phyloP scores from a whole-genome alignment of 2,329 filamentous ascomycete genomes.

The Leptographium radiaticola region DNA sequence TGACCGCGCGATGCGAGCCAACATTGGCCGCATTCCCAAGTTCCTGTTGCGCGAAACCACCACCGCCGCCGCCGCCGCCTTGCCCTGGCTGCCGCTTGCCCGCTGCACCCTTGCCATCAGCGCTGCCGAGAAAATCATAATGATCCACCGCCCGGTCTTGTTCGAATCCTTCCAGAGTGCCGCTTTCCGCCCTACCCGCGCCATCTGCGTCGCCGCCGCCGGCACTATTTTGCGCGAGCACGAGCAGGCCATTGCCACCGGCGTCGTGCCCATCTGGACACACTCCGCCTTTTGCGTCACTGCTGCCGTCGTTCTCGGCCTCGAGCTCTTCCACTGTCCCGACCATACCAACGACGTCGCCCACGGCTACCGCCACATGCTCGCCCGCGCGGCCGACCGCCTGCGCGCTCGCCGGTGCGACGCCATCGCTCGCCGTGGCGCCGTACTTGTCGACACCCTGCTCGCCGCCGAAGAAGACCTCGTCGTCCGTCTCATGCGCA shows the following conservation, averaged over 20 bases:
- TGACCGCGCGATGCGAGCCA: constrained; percentile 18
- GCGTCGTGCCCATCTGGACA: constrained; percentile 13
- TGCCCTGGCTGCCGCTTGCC: constrained; percentile 19
- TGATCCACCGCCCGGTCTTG: constrained; percentile 23
- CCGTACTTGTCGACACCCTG: constrained; percentile 10
- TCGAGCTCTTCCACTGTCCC: constrained; percentile 12
- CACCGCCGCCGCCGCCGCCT: constrained; percentile 7
- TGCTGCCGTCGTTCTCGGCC: constrained; percentile 11
- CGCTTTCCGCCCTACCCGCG: constrained; percentile 16
- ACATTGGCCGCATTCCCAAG: constrained; percentile 17
- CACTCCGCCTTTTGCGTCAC: constrained; percentile 14
- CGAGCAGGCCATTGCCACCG: constrained; percentile 7
- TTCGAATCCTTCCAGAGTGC: constrained; percentile 18
- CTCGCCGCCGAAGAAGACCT: constrained; percentile 12
- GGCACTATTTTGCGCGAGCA: constrained; percentile 18
- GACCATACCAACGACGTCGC: constrained; percentile 9
- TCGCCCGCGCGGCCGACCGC: constrained; percentile 5
- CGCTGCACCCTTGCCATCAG: constrained; percentile 22
- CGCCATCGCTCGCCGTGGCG: constrained; percentile 9
- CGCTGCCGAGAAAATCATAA: constrained; percentile 24
- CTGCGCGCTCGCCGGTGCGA: constrained; percentile 9
- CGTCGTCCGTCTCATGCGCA: constrained; percentile 10
- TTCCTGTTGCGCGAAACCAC: constrained; percentile 16
- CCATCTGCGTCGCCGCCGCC: constrained; percentile 21
- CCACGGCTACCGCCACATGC: constrained; percentile 9